Percentiles rank a stretch among this genome's conserved stretches.
Evolutionary conservation across 441 rosid genomes (phyloP).

Genomic region (Erodium moschatum): DNA sequence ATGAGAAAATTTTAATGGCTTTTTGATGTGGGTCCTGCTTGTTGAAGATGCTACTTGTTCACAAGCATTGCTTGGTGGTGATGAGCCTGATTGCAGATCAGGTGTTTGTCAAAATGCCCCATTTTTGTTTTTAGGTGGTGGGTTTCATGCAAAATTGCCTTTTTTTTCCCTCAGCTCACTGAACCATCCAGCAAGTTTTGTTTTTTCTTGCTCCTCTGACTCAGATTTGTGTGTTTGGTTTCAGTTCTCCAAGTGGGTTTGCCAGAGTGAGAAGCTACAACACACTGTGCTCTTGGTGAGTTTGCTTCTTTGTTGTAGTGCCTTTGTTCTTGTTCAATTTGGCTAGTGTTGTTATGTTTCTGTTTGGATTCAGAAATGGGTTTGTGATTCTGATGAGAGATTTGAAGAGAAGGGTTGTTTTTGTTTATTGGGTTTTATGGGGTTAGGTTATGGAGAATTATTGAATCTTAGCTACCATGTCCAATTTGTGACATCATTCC

Average conservation of each 20-base stretch:
- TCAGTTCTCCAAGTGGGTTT: not conserved
- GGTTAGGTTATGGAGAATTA: not conserved
- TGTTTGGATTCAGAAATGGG: constrained; percentile 15
- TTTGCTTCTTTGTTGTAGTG: not conserved
- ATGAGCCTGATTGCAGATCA: constrained; percentile 1
- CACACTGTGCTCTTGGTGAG: constrained; percentile 8
- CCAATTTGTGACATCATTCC: constrained; percentile 5
- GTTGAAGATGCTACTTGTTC: constrained; percentile 5
- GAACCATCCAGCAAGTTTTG: not conserved
- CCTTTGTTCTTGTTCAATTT: not conserved
- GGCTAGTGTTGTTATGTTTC: constrained; percentile 4
- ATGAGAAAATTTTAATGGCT: constrained; percentile 26
- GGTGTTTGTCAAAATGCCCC: constrained; percentile 7
- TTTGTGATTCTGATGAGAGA: not conserved
- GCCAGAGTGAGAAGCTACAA: constrained; percentile 1
- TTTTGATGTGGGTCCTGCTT: constrained; percentile 28
- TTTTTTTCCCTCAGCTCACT: constrained; percentile 9
- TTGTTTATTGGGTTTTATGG: constrained; percentile 17
- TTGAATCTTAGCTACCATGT: constrained; percentile 2
- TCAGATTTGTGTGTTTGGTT: constrained; percentile 5
- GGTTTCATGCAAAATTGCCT: constrained; percentile 4
- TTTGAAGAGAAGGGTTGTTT: not conserved
- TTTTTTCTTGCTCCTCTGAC: constrained; percentile 7
- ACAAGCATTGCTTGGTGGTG: constrained; percentile 9
- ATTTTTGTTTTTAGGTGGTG: not conserved